phyloP scores from a whole-genome alignment of 2,329 filamentous ascomycete species.

The Colletotrichum sp. region DNA sequence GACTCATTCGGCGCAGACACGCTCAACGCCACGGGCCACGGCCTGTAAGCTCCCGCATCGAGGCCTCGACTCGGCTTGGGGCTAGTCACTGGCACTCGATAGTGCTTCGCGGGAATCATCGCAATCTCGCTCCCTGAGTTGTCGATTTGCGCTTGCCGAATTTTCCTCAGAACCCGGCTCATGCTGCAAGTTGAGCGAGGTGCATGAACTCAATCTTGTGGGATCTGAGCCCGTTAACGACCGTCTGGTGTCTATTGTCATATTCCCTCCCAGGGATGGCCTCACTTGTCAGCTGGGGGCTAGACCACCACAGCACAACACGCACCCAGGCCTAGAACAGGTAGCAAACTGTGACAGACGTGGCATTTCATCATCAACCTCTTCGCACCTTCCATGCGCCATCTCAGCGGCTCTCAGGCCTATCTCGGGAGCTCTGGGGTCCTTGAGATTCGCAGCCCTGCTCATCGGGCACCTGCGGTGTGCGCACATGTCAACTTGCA shows the following conservation, averaged over 20 bases:
- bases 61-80: neutral
- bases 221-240: neutral
- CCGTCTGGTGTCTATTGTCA: neutral
- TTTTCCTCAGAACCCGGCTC: neutral
- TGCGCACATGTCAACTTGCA: neutral
- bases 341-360: neutral
- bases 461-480: neutral
- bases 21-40: neutral
- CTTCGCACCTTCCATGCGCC: neutral
- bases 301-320: neutral
- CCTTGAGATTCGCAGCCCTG: neutral
- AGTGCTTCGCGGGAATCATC: neutral
- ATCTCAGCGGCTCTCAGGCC: neutral
- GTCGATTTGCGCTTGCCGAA: neutral
- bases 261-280: neutral
- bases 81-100: neutral
- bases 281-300: neutral
- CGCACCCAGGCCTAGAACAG: neutral
- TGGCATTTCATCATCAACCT: neutral
- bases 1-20: neutral
- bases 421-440: neutral
- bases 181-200: neutral
- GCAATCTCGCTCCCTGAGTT: neutral
- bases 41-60: neutral
- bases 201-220: slow-evolving; percentile 3